Evolutionary conservation across 352 stramenopile genomes (phyloP), one percentile per base, ranked within the genome.

Genomic region (Pythium sukuiense): DNA sequence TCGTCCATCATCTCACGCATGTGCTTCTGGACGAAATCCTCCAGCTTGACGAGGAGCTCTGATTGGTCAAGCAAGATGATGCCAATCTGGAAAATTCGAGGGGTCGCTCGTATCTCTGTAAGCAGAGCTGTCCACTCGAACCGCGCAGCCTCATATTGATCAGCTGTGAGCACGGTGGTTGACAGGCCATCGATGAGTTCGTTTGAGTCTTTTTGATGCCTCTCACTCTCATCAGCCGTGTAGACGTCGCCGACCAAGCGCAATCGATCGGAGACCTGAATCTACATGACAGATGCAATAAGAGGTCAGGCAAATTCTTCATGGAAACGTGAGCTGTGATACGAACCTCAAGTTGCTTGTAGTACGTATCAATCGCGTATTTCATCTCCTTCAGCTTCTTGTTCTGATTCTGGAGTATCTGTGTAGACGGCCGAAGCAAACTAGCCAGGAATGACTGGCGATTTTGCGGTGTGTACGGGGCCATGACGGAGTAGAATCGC

Each of bases 61-160:
- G 71, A 61, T 53, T 89, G 81, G 59, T 92, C 79, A n/a, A 92
- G 37, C 0, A 90, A 67, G 27, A 89, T 54, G 12, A 76, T 70
- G 0, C 83, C 83, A 27, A 87, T 59, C 48, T 92, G 80, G 18
- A 88, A 55, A 8, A 81, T 55, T 13, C 55, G 64, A 12, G 67
- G 61, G 3, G 72, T 64, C 11, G 24, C 59, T n/a, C 66, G 62
- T 1, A 76, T 68, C 33, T 90, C 87, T 20, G 70, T 30, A 12
- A 77, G 54, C 12, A 88, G 73, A 8, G 57, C 37, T 26, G 41
- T 45, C 83, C 83, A 92, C 0, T 67, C 75, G 16, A 56, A 63
- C 37, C 79, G 74, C 0, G 70, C 67, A 14, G 78, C 50, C 59
- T 89, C 77, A 39, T 88, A 86, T 6, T 76, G 65, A 2, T 57